phyloP scores from a whole-genome alignment of 2,329 filamentous ascomycete genomes.

The Talaromyces piceae region DNA sequence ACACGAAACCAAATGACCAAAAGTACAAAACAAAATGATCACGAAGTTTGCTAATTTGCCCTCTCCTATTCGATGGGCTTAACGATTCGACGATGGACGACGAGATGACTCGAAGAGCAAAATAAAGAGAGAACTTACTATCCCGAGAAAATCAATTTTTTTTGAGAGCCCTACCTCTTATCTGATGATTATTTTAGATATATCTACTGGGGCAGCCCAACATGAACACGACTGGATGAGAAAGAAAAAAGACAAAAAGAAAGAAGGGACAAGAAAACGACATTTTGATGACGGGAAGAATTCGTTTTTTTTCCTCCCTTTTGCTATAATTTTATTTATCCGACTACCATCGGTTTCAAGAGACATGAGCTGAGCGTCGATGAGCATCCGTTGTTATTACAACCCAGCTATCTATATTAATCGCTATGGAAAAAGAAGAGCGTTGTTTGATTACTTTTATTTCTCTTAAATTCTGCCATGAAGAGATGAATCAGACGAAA shows the following conservation, averaged over 20 bases:
- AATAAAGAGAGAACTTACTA: slow-evolving; percentile 25
- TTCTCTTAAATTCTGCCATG: neutral
- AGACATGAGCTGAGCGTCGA: neutral
- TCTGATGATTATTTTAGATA: slow-evolving; percentile 8
- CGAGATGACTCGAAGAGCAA: slow-evolving; percentile 35
- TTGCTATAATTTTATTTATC: neutral
- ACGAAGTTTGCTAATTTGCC: slow-evolving; percentile 28
- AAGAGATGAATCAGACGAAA: slow-evolving; percentile 1
- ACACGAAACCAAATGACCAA: neutral
- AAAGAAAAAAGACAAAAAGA: slow-evolving; percentile 1
- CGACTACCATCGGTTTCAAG: neutral
- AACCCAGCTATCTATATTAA: neutral
- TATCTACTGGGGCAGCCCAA: slow-evolving; percentile 12
- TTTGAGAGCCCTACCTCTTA: slow-evolving; percentile 2
- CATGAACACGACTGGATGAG: slow-evolving; percentile 12
- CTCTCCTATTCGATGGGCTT: slow-evolving; percentile 32
- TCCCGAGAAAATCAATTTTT: neutral
- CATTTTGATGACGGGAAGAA: neutral
- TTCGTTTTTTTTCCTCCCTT: neutral
- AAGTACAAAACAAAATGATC: slow-evolving; percentile 21
- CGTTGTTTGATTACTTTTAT: neutral
- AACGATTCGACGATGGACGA: slow-evolving; percentile 44
- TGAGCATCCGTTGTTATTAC: slow-evolving; percentile 4
- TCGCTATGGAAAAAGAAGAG: neutral
- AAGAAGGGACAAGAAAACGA: neutral